These are phyloP conservation scores for Cercospora sp. DNA, from an alignment of 2,329 filamentous ascomycete species.

Conservation along the genomic window DNA sequence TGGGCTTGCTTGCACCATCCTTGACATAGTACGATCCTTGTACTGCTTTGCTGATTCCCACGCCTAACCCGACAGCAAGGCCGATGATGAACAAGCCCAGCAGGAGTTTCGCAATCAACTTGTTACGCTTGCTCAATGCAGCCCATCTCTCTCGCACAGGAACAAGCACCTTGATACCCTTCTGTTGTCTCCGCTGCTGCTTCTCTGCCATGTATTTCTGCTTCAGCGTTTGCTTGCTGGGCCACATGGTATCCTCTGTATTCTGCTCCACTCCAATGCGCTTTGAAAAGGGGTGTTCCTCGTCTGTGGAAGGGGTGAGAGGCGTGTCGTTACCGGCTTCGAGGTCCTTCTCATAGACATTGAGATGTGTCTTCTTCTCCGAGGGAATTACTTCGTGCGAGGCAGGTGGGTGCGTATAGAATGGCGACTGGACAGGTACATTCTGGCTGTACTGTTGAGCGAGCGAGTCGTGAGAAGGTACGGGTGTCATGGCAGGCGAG, in stretches of 20 bases:
- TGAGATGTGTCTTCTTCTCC: conserved; percentile 27
- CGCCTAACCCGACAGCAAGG: conserved; percentile 50
- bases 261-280: conserved; percentile 46
- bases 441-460: conserved; percentile 41
- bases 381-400: conserved; percentile 41
- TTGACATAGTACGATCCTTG: conserved; percentile 50
- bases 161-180: conserved; percentile 39
- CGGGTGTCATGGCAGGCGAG: conserved; percentile 40
- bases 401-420: conserved; percentile 51
- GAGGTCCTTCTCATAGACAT: conserved; percentile 44
- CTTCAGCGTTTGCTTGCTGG: conserved; percentile 50
- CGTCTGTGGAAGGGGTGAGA: conserved; percentile 39
- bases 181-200: conserved; percentile 35
- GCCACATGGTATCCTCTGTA: conserved; percentile 56
- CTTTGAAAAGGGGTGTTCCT: conserved; percentile 43
- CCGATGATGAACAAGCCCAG: conserved; percentile 50
- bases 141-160: conserved; percentile 39
- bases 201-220: conserved; percentile 44
- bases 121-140: conserved; percentile 47
- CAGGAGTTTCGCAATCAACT: conserved; percentile 48
- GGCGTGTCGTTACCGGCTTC: conserved; percentile 36
- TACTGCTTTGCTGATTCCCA: conserved; percentile 53
- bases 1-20: conserved; percentile 34
- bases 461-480: conserved; percentile 36
- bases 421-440: conserved; percentile 45